Base-by-base conservation (phyloP, 1,284 basidiomycete genomes). In the Ustilago sp. region DNA sequence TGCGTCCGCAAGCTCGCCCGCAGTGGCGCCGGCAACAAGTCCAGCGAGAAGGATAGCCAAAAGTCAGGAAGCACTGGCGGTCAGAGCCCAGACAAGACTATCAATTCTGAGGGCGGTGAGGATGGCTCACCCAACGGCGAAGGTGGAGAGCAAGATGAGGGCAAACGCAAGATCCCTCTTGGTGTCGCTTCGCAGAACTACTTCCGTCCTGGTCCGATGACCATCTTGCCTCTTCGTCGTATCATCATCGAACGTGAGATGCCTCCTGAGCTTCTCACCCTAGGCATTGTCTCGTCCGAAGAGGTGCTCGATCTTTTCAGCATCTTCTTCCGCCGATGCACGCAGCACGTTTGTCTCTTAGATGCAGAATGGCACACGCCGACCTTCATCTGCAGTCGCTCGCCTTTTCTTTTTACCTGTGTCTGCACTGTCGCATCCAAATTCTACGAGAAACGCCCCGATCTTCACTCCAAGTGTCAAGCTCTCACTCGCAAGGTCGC, bases 351-450 rank as follows among this genome's bases (percentile, higher is more conserved):
- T 13, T 53, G 74, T 41, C 63, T 85, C 28, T 69, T 85, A 11
- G 84, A 85, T 48, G 82, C 84, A 36, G 84, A 85, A 19, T 85
- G 83, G 83, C 84, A 85, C 59, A 85, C 84, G 34, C 84, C 84
- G 6, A 79, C 82, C 17, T 77, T 85, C 35, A 80, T 85, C 58
- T 85, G 82, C 73, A 76, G 79, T 45, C 74, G 84, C 34, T 85
- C 82, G 43, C 81, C 82, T 3, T 85, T 85, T 64, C 75, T 85
- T 28, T 85, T 85, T 63, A 85, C 84, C 7, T 81, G 79, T 63
- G 93, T 99, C 72, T 98, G 95, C 85, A 93, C 96, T 2, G 93
- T 98, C 61, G 92, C 97, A 1, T 92, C 93, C 79, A 93, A 94
- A 83, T 98, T 94, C 87, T 96, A 98, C 86, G 89, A 90, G 2